phyloP scores from a whole-genome alignment of 305 asterid species.

The Fraxinus nigra region DNA sequence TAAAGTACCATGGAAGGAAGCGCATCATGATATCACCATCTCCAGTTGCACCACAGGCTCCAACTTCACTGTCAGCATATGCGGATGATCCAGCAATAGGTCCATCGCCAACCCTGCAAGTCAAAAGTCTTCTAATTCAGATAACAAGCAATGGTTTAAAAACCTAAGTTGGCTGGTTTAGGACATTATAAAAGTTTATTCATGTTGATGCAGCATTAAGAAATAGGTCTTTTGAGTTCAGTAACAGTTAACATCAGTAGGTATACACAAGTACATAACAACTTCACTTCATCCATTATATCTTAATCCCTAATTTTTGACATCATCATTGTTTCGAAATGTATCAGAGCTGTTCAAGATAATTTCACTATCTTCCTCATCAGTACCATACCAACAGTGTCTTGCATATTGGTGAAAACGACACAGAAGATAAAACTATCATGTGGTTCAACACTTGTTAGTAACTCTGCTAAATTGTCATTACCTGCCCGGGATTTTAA shows the following conservation, averaged over 20 bases:
- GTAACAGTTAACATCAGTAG: neutral
- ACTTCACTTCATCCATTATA: neutral
- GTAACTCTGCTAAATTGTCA: neutral
- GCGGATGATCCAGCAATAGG: constrained; percentile 93
- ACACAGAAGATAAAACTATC: neutral
- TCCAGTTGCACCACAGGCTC: constrained; percentile 97
- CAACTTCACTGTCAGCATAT: constrained; percentile 87
- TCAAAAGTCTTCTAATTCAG: neutral
- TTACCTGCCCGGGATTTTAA: constrained; percentile 95
- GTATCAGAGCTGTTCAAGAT: neutral
- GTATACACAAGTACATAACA: neutral
- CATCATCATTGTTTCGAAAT: neutral
- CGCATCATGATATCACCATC: constrained; percentile 99
- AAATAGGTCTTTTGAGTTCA: neutral
- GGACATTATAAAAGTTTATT: constrained; percentile 5
- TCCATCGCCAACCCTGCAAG: constrained; percentile 88
- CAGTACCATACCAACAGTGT: neutral
- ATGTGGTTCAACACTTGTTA: neutral
- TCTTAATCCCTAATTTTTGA: neutral
- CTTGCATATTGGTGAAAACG: neutral
- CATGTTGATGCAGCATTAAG: neutral
- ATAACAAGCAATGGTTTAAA: neutral
- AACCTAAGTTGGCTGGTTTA: neutral
- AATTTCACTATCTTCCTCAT: neutral
- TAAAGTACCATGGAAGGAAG: constrained; percentile 81